These are phyloP conservation scores for Wakefieldia striispora DNA, from an alignment of 768 basidiomycete species.

Conservation along the genomic window DNA sequence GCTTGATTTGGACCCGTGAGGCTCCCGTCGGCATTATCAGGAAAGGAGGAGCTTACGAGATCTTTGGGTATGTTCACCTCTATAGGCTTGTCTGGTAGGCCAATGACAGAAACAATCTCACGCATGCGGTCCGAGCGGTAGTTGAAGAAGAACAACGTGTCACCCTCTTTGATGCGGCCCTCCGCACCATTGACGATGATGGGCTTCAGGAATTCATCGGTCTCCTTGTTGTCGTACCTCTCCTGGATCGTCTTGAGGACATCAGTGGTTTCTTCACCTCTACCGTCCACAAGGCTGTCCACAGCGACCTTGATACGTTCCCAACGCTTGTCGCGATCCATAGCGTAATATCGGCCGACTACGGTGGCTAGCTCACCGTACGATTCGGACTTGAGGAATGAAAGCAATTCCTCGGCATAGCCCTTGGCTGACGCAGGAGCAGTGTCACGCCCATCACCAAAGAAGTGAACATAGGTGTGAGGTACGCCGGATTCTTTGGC, in stretches of 20 bases:
- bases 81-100: slow-evolving; percentile 78
- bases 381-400: slow-evolving; percentile 73
- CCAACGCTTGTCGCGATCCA: slow-evolving; percentile 98
- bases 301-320: slow-evolving; percentile 89
- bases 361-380: slow-evolving; percentile 83
- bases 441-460: slow-evolving; percentile 94
- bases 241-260: slow-evolving; percentile 64
- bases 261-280: slow-evolving; percentile 53
- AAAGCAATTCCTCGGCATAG: slow-evolving; percentile 74
- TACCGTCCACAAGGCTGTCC: slow-evolving; percentile 77
- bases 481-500: slow-evolving; percentile 86
- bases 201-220: slow-evolving; percentile 95
- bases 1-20: slow-evolving; percentile 35
- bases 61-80: slow-evolving; percentile 79
- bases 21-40: not conserved
- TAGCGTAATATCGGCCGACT: slow-evolving; percentile 91
- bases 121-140: slow-evolving; percentile 97
- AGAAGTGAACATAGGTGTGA: slow-evolving; percentile 88
- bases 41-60: slow-evolving; percentile 49
- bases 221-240: slow-evolving; percentile 81
- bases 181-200: slow-evolving; percentile 82
- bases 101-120: slow-evolving; percentile 81
- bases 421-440: slow-evolving; percentile 79
- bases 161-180: slow-evolving; percentile 79
- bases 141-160: slow-evolving; percentile 96